Base-by-base conservation (phyloP, 192 early-diverging fungal genomes). In the Tieghemiomyces parasiticus region DNA sequence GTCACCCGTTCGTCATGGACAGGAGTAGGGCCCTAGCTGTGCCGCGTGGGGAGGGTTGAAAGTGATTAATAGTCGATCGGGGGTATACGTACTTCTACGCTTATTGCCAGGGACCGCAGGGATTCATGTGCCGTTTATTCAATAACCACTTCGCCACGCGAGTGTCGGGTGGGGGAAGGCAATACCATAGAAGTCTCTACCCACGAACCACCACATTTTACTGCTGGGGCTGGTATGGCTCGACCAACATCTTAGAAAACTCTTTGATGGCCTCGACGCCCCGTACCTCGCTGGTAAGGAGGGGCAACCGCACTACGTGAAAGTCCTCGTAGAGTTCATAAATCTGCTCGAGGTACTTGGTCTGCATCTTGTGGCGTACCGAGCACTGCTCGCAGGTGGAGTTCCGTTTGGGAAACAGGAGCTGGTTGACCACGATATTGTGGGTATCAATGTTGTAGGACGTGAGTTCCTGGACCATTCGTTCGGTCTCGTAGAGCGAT, bases 281-380 rank as follows among this genome's bases (percentile, higher is more conserved):
- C 48, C 96, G 85, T 25, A 99, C 89, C 79, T 99, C 96, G 58
- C 86, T 83, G 16, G 93, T 97, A 71, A 99, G 76, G 35, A 99
- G 73, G 12, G 96, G 96, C 80, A 99, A 81, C 69, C 89, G 80
- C 31, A 87, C 73, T 63, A 99, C 80, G 64, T 99, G 92, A 78
- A 99, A 99, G 72, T 97, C 96, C 53, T 95, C 93, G 66, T 99
- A 99, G n/a, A 99, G 78, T 61, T 99, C 94, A 69, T 90, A 85
- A 60, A 99, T 97, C 74, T 99, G 94, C 59, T 95, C 89, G 44
- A 99, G 76, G 66, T 99, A 99, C 72, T 97, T 99, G 66, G 85
- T 84, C 72, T 99, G 96, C 94, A 99, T 99, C 64, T 93, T 95
- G 65, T 90, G 74, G 44, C 96, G 84, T 25, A 97, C 94, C 49